A percentile compares a stretch with the other conserved stretches of the same genome.
Evolutionary conservation across 371 early-diverging fungal genomes (phyloP).

Genomic region (Mortierella polycephala): DNA sequence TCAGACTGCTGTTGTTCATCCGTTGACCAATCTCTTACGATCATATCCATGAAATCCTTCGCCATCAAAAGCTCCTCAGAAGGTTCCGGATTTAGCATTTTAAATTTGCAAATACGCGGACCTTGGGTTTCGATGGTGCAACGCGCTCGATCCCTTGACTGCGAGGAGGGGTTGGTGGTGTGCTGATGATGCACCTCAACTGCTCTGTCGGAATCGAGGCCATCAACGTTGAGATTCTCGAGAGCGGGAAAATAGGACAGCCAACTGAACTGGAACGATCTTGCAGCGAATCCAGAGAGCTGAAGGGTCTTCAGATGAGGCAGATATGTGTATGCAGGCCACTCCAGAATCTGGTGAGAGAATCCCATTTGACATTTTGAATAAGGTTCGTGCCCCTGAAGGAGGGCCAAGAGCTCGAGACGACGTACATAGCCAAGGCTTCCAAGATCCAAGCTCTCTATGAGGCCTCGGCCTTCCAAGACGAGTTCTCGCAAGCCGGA

Average conservation of each 20-base stretch:
- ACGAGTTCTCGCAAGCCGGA: constrained; percentile 3
- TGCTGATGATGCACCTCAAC: not conserved
- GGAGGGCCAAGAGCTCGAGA: constrained; percentile 6
- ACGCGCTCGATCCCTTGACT: not conserved
- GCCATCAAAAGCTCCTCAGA: too few relatives aligned
- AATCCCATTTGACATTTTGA: too few relatives aligned
- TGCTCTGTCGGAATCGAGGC: constrained; percentile 5
- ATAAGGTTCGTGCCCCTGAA: not conserved
- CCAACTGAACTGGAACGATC: constrained; percentile 13
- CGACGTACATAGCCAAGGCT: not conserved
- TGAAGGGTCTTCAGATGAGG: constrained; percentile 4
- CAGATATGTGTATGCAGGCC: not conserved
- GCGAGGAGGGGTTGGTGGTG: not conserved
- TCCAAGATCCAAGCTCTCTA: not conserved
- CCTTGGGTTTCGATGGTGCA: not conserved
- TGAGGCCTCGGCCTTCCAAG: constrained; percentile 1
- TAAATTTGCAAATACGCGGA: not conserved
- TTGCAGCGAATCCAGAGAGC: constrained; percentile 9
- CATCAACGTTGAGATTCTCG: constrained; percentile 7
- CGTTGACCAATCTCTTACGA: not conserved
- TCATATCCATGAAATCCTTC: too few relatives aligned
- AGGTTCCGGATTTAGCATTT: too few relatives aligned
- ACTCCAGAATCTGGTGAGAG: not conserved
- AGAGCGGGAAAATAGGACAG: constrained; percentile 3
- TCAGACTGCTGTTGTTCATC: not conserved